A percentile compares a stretch with the other conserved stretches of the same genome.
phyloP scores from a whole-genome alignment of 108 stramenopile species.

The Stephanodiscus triporus region DNA sequence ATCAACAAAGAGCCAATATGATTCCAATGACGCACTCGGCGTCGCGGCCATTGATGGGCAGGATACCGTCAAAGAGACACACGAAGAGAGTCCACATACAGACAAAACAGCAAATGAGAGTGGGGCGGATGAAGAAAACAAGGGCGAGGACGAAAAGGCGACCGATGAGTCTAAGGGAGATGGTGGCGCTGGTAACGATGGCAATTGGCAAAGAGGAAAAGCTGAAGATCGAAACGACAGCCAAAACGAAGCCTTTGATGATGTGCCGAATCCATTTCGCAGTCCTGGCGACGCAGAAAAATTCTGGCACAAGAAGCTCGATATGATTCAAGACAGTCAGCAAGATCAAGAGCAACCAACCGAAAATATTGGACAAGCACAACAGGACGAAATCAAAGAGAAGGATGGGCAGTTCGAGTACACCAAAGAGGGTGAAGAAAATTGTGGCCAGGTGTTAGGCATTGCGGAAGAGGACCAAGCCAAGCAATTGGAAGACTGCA shows the following conservation, averaged over 20 bases:
- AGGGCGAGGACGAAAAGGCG: conserved; percentile 48
- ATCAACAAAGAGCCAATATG: conserved; percentile 36
- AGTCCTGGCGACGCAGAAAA: conserved; percentile 82
- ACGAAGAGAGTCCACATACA: conserved; percentile 33
- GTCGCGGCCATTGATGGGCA: conserved; percentile 61
- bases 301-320: conserved; percentile 82
- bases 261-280: conserved; percentile 87
- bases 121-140: conserved; percentile 43
- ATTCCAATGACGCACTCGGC: conserved; percentile 53
- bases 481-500: conserved; percentile 49
- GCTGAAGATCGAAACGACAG: conserved; percentile 23
- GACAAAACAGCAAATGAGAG: conserved; percentile 45
- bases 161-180: conserved; percentile 43
- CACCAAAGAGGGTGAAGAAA: conserved; percentile 61
- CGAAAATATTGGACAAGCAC: conserved; percentile 12
- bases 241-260: conserved; percentile 20
- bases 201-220: conserved; percentile 56
- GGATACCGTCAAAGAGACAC: conserved; percentile 50
- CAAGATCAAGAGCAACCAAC: conserved; percentile 29
- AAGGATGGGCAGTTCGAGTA: conserved; percentile 82
- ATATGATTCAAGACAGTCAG: conserved; percentile 55
- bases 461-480: conserved; percentile 66
- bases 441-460: conserved; percentile 80
- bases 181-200: conserved; percentile 49
- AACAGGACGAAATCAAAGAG: conserved; percentile 46